Conservation (phyloP, 495 filamentous ascomycete genomes). For the Oidiodendron maius region DNA sequence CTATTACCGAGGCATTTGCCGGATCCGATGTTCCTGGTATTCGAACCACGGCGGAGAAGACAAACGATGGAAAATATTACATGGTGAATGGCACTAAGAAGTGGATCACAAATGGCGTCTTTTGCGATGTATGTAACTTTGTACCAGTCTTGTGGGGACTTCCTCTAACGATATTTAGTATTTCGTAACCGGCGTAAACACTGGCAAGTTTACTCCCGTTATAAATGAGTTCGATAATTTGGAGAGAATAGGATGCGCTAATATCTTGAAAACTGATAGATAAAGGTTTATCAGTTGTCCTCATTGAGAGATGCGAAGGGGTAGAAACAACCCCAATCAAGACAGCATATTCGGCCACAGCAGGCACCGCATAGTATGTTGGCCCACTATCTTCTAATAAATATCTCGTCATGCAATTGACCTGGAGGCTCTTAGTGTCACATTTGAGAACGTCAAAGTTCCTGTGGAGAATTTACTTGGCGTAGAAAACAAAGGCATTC, state of each 20-base stretch:
- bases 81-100: conserved; percentile 89
- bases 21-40: conserved; percentile 77
- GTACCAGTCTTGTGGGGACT: background rate
- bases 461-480: conserved; percentile 77
- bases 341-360: conserved; percentile 78
- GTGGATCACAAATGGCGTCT: conserved; percentile 91
- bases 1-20: conserved; percentile 86
- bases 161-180: conserved; percentile 41
- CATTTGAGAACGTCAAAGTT: conserved; percentile 76
- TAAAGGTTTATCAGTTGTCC: conserved; percentile 73
- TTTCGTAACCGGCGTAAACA: conserved; percentile 77
- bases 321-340: conserved; percentile 77
- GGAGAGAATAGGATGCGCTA: background rate
- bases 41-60: conserved; percentile 75
- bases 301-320: conserved; percentile 66
- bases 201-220: conserved; percentile 22
- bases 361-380: conserved; percentile 45
- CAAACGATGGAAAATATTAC: conserved; percentile 76
- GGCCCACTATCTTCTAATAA: too few relatives aligned
- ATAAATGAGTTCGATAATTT: background rate
- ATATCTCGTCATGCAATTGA: too few relatives aligned
- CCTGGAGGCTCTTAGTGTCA: conserved; percentile 49
- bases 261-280: conserved; percentile 24
- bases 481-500: conserved; percentile 80
- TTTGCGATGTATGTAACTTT: conserved; percentile 32